Conservation (phyloP, 148 eudicot species). For the Cornus kousa region DNA sequence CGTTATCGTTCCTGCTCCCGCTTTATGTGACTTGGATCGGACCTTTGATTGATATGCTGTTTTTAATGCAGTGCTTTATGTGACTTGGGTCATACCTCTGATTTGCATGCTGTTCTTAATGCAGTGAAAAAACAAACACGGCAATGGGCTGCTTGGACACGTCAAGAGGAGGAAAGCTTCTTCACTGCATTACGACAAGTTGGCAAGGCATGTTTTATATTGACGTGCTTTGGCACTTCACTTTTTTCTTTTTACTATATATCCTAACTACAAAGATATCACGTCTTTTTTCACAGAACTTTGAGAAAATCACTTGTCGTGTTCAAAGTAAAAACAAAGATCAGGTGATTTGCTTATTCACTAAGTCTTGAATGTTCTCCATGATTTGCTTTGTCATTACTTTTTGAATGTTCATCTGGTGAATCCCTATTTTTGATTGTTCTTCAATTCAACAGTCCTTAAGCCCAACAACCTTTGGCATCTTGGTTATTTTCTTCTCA, state of each 20-base stretch:
- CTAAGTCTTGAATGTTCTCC: background rate
- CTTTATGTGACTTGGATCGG: no score
- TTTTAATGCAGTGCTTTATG: no score
- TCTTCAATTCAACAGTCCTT: background rate
- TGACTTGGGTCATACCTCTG: constrained; percentile 3
- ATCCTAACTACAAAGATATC: constrained; percentile 14
- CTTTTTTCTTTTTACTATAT: background rate
- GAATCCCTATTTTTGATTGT: background rate
- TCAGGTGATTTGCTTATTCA: constrained; percentile 52
- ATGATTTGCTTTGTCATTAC: background rate
- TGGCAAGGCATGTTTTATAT: constrained; percentile 68
- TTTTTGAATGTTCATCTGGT: background rate
- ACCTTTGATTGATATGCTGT: no score
- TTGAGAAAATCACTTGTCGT: constrained; percentile 89
- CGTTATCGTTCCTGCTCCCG: no score
- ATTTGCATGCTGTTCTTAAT: constrained; percentile 17
- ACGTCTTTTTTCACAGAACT: constrained; percentile 59
- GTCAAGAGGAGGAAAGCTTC: constrained; percentile 93
- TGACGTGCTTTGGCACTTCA: background rate
- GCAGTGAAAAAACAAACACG: constrained; percentile 78
- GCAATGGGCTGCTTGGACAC: constrained; percentile 99
- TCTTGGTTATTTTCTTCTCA: background rate
- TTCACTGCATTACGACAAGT: constrained; percentile 95
- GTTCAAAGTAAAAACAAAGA: constrained; percentile 97
- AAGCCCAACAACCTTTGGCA: background rate